Percentiles rank a stretch among this genome's conserved stretches.
These are phyloP conservation scores for Tricholoma sp. DNA, from an alignment of 768 basidiomycete genomes.

Conservation along the genomic window DNA sequence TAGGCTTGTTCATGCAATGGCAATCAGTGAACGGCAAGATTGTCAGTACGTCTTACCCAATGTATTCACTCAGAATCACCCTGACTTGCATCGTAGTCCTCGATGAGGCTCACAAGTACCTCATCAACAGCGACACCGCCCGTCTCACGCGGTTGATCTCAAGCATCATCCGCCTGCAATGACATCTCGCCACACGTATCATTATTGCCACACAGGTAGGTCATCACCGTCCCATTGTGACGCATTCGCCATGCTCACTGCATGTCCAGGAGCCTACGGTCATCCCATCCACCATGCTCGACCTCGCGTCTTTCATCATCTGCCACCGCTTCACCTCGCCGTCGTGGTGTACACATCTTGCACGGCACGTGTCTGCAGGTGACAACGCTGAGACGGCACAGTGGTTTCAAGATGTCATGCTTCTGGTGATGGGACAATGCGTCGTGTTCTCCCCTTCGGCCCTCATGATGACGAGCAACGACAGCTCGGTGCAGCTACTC, in stretches of 20 bases:
- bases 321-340: neutral
- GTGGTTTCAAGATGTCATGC: neutral
- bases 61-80: neutral
- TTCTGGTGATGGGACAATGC: neutral
- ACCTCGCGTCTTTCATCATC: neutral
- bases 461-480: too few relatives aligned
- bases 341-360: neutral
- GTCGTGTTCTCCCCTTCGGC: neutral
- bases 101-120: neutral
- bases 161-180: neutral
- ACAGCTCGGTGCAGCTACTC: neutral
- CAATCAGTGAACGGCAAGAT: neutral
- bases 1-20: neutral
- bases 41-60: neutral
- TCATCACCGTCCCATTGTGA: neutral
- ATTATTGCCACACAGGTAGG: too few relatives aligned
- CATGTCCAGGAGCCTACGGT: neutral
- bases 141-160: neutral
- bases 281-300: neutral
- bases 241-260: neutral
- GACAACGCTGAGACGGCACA: too few relatives aligned
- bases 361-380: neutral
- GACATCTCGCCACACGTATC: too few relatives aligned
- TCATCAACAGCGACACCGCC: neutral
- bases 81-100: neutral